Evolutionary conservation across 257 asterid genomes (phyloP).

Genomic region (Prunella vulgaris): DNA sequence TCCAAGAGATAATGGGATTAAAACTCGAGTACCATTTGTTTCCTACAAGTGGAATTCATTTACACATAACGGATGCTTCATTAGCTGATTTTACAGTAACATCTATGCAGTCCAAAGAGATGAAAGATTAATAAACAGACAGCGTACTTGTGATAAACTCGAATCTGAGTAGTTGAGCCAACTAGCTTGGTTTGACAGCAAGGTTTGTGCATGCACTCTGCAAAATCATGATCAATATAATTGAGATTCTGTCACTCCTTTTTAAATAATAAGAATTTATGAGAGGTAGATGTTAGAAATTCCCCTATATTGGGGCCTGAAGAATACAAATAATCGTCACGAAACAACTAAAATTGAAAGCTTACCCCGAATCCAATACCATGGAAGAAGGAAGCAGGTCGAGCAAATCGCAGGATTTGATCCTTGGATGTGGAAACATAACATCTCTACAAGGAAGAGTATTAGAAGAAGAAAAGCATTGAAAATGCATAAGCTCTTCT

Average conservation of each 20-base stretch:
- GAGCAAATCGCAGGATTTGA: constrained; percentile 51
- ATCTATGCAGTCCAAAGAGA: background rate
- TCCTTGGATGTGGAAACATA: constrained; percentile 53
- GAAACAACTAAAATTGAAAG: background rate
- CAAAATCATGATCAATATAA: background rate
- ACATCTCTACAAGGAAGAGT: constrained; percentile 61
- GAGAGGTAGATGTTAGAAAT: background rate
- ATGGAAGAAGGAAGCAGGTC: constrained; percentile 55
- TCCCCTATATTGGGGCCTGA: background rate
- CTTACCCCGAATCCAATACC: constrained; percentile 59
- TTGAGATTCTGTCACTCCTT: background rate
- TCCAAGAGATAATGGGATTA: constrained; percentile 62
- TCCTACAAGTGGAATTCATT: constrained; percentile 33
- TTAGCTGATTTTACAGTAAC: background rate
- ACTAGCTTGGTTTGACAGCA: constrained; percentile 57
- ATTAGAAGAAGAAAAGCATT: constrained; percentile 33
- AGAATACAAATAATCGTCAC: background rate
- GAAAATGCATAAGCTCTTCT: constrained; percentile 34
- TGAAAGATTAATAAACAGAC: background rate
- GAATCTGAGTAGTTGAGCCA: constrained; percentile 72
- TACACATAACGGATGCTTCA: background rate
- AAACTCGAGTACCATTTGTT: constrained; percentile 54
- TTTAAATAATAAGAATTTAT: background rate
- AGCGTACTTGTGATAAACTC: constrained; percentile 36
- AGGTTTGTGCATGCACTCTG: constrained; percentile 56